These are phyloP conservation scores for Teunomyces lycoperdinae DNA, from an alignment of 805 yeast species.

Conservation along the genomic window DNA sequence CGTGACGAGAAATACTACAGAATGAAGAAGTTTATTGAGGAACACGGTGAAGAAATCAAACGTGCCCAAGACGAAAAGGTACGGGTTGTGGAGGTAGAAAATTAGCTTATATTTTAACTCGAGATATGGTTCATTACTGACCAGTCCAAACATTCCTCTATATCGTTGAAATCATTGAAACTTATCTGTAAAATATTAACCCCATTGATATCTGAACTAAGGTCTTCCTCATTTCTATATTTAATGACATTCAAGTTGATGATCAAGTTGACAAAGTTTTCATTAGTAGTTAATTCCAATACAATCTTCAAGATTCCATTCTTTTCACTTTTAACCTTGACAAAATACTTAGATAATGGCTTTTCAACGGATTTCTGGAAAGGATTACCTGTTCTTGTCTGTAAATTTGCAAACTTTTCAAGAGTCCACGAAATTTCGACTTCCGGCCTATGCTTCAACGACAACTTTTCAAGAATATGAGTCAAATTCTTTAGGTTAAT, in stretches of 20 bases:
- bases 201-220: constrained; percentile 28
- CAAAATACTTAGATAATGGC: constrained; percentile 31
- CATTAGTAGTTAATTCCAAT: constrained; percentile 36
- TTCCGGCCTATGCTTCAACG: constrained; percentile 12
- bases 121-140: constrained; percentile 37
- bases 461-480: constrained; percentile 25
- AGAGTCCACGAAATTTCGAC: constrained; percentile 9
- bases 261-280: constrained; percentile 39
- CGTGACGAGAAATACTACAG: constrained; percentile 60
- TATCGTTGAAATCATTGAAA: constrained; percentile 50
- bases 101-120: constrained; percentile 7
- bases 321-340: constrained; percentile 20
- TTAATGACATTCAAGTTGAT: constrained; percentile 34
- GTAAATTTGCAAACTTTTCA: constrained; percentile 26
- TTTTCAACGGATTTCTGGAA: constrained; percentile 39
- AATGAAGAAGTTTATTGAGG: constrained; percentile 40
- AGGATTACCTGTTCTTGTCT: constrained; percentile 21
- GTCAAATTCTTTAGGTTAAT: constrained; percentile 28
- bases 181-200: constrained; percentile 42
- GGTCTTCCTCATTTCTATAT: constrained; percentile 22
- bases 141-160: constrained; percentile 59
- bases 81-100: constrained; percentile 26
- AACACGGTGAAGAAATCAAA: constrained; percentile 35
- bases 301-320: constrained; percentile 21
- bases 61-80: constrained; percentile 29